These are phyloP conservation scores for Hamamelis virginiana DNA, from an alignment of 164 flowering plant species.

Conservation along the genomic window DNA sequence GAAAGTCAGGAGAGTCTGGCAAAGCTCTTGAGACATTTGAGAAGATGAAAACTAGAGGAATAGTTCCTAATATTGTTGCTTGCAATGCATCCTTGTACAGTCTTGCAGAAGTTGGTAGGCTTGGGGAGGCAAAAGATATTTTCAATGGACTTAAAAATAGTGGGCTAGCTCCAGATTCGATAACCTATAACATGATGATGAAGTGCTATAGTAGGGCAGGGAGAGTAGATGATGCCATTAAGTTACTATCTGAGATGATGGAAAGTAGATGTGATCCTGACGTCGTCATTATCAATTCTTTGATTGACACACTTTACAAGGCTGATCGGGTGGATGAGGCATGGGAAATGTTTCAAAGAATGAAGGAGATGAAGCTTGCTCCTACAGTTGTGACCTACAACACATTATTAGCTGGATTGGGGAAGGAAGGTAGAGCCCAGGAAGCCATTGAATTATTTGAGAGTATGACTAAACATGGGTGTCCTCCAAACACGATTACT, in stretches of 20 bases:
- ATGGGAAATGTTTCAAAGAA: slow-evolving; percentile 69
- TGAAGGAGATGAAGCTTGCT: slow-evolving; percentile 64
- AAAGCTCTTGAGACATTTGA: slow-evolving; percentile 78
- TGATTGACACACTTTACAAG: slow-evolving; percentile 80
- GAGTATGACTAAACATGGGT: slow-evolving; percentile 39
- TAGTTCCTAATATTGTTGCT: slow-evolving; percentile 78
- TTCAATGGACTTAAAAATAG: slow-evolving; percentile 52
- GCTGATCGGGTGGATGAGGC: slow-evolving; percentile 72
- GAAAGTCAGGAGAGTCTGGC: slow-evolving; percentile 63
- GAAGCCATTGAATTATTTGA: slow-evolving; percentile 57
- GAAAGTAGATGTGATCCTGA: slow-evolving; percentile 59
- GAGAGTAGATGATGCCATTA: slow-evolving; percentile 71
- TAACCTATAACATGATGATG: slow-evolving; percentile 95
- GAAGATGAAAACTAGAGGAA: slow-evolving; percentile 70
- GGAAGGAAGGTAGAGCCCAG: slow-evolving; percentile 64
- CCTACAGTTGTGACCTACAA: slow-evolving; percentile 92
- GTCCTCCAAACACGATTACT: slow-evolving; percentile 56
- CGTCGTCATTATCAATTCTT: slow-evolving; percentile 63
- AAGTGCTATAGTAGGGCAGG: slow-evolving; percentile 78
- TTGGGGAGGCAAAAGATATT: slow-evolving; percentile 60
- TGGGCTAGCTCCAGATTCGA: slow-evolving; percentile 78
- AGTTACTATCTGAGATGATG: slow-evolving; percentile 64
- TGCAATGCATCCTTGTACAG: slow-evolving; percentile 77
- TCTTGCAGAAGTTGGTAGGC: slow-evolving; percentile 68
- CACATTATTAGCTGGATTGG: slow-evolving; percentile 71